phyloP scores from a whole-genome alignment of 208 protist genomes.

The Trypanosoma rangeli region DNA sequence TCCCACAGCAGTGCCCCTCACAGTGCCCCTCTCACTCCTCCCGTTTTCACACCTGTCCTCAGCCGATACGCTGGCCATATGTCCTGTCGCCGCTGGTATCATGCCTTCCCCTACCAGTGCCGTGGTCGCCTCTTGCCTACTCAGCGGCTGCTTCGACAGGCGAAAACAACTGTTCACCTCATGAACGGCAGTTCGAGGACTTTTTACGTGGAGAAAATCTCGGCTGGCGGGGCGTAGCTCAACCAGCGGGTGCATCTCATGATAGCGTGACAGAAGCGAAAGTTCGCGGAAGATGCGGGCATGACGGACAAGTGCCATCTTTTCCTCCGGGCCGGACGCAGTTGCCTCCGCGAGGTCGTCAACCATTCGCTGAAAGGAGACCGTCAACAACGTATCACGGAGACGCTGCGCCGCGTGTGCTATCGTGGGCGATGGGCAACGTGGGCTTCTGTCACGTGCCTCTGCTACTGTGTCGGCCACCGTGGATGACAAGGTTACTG shows the following conservation, averaged over 20 bases:
- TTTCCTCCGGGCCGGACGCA: slow-evolving; percentile 6
- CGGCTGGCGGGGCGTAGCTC: slow-evolving; percentile 12
- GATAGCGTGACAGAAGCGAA: slow-evolving; percentile 24
- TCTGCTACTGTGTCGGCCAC: neutral
- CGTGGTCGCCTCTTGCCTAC: neutral
- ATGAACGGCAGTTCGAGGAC: neutral
- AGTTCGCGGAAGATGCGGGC: slow-evolving; percentile 25
- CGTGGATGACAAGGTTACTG: neutral
- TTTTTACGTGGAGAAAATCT: neutral
- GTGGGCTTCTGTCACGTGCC: neutral
- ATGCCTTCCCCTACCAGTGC: neutral
- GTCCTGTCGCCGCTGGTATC: neutral
- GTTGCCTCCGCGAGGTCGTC: slow-evolving; percentile 14
- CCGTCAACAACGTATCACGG: slow-evolving; percentile 21
- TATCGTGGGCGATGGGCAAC: neutral
- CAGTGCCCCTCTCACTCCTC: neutral
- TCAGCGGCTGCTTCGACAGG: neutral
- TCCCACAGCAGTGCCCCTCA: neutral
- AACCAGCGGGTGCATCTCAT: slow-evolving; percentile 29
- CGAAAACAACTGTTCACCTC: neutral
- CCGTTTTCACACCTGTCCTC: neutral
- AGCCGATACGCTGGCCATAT: neutral
- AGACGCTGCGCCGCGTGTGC: slow-evolving; percentile 20
- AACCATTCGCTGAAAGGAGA: slow-evolving; percentile 20
- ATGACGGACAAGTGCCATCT: slow-evolving; percentile 10